Evolutionary conservation across 169 alveolate genomes (phyloP).

Genomic region (Plasmodium chabaudi): DNA sequence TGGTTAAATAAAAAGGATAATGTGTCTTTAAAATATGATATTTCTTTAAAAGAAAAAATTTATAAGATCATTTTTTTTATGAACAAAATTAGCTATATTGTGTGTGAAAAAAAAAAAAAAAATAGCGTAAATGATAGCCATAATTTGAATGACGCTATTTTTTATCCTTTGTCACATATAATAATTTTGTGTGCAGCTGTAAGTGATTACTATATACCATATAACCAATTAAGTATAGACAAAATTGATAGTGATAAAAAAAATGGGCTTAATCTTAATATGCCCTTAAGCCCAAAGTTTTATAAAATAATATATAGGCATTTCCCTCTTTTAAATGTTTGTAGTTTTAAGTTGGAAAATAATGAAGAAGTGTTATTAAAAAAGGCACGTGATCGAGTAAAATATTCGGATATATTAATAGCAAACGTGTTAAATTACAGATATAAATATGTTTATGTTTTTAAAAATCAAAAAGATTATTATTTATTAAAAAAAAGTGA

Average conservation of each 20-base stretch:
- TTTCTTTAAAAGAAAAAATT: neutral
- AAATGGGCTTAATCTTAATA: neutral
- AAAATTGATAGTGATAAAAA: conserved; percentile 49
- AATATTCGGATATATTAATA: conserved; percentile 35
- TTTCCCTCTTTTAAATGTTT: conserved; percentile 20
- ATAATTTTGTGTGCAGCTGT: conserved; percentile 90
- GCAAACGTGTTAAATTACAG: conserved; percentile 26
- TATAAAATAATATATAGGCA: conserved; percentile 22
- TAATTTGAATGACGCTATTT: too few species aligned
- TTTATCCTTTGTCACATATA: conserved; percentile 47
- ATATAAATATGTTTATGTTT: conserved; percentile 22
- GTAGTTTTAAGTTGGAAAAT: conserved; percentile 57
- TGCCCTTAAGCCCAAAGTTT: conserved; percentile 40
- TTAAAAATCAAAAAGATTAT: conserved; percentile 12
- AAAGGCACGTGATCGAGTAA: conserved; percentile 31
- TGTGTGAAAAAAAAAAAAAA: neutral
- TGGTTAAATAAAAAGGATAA: too few species aligned
- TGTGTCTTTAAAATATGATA: neutral
- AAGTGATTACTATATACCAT: conserved; percentile 90
- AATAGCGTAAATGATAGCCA: neutral
- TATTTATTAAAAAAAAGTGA: neutral
- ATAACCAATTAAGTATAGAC: conserved; percentile 15
- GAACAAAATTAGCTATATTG: neutral
- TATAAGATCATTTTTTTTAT: neutral
- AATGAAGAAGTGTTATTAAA: conserved; percentile 1